These are phyloP conservation scores for Wallacemonas rigidus DNA, from an alignment of 208 protist species.

Conservation along the genomic window DNA sequence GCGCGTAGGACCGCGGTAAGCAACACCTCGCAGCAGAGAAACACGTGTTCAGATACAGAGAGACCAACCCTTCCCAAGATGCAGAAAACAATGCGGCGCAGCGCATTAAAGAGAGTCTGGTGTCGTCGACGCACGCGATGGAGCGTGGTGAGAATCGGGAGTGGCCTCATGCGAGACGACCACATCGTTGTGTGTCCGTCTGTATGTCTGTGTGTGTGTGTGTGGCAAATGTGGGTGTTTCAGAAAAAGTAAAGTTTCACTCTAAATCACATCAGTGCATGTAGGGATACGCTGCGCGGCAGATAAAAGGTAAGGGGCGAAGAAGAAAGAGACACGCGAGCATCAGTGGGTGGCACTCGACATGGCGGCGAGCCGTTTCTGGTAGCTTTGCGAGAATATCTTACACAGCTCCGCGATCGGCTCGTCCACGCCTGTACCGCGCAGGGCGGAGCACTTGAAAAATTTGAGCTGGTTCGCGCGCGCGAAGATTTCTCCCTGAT, in stretches of 20 bases:
- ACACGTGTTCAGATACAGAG: no score
- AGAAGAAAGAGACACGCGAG: neutral
- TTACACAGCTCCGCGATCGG: constrained; percentile 79
- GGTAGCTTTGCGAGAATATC: constrained; percentile 71
- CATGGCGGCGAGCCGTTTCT: constrained; percentile 53
- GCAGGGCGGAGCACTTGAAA: constrained; percentile 87
- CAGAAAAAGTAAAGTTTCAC: neutral
- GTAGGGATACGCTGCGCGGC: neutral
- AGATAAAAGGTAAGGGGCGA: neutral
- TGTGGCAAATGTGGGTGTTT: no score
- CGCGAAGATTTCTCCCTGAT: constrained; percentile 82
- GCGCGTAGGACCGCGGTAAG: no score
- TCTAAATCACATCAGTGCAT: constrained; percentile 16
- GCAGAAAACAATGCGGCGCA: no score
- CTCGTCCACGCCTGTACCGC: constrained; percentile 78
- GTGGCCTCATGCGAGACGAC: no score
- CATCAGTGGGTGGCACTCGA: constrained; percentile 21
- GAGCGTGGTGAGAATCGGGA: no score
- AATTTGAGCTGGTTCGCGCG: constrained; percentile 73
- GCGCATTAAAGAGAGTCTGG: no score
- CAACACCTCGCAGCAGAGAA: no score
- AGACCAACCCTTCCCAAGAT: no score
- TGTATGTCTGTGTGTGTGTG: no score
- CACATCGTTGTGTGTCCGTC: no score
- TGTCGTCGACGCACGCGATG: no score